A percentile compares a stretch with the other conserved stretches of the same genome.
Evolutionary conservation across 257 asterid species (phyloP).

Genomic region (Prunella vulgaris): DNA sequence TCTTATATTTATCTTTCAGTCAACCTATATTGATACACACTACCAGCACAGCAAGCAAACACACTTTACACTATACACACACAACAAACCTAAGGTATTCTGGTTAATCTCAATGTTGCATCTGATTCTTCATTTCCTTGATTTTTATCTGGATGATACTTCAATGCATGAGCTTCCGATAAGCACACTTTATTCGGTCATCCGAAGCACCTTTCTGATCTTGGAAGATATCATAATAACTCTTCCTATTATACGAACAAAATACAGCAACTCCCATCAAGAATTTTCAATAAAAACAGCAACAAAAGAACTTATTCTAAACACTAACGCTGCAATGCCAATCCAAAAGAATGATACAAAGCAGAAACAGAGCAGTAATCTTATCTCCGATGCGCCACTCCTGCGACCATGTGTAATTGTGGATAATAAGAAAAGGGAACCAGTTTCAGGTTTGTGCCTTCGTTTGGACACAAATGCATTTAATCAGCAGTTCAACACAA

Average conservation of each 20-base stretch:
- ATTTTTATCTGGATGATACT: conserved; percentile 90
- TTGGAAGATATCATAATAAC: conserved; percentile 78
- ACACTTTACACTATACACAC: no score
- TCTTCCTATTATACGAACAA: conserved; percentile 50
- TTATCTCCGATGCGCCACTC: conserved; percentile 78
- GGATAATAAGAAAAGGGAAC: no score
- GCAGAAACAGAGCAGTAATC: conserved; percentile 43
- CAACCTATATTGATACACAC: no score
- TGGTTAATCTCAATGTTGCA: no score
- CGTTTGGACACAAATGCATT: no score
- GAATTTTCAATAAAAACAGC: background rate
- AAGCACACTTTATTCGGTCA: conserved; percentile 85
- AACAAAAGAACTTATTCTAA: background rate
- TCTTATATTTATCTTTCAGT: no score
- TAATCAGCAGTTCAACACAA: no score
- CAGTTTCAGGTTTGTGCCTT: no score
- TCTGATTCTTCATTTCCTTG: conserved; percentile 89
- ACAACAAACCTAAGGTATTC: no score
- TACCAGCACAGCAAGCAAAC: no score
- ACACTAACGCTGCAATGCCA: conserved; percentile 81
- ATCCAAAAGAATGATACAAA: conserved; percentile 39
- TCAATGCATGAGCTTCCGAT: conserved; percentile 86
- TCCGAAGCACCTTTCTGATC: conserved; percentile 78
- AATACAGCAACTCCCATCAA: conserved; percentile 10
- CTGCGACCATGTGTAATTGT: no score